These are phyloP conservation scores for Penicillium angulare DNA, from an alignment of 495 filamentous ascomycete genomes.

Conservation along the genomic window DNA sequence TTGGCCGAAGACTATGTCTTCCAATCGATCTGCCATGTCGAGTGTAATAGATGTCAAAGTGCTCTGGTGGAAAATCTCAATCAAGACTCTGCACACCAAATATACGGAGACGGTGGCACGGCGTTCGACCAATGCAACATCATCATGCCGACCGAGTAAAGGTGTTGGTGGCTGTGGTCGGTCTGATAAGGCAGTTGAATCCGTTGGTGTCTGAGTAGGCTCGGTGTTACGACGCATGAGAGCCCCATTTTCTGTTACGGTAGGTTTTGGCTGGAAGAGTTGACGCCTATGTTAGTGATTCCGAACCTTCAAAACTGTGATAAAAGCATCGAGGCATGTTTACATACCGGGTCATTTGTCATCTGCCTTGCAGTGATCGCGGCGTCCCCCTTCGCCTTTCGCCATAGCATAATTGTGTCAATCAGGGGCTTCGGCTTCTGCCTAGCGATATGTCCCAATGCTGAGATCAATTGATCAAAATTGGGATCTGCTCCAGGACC, in stretches of 20 bases:
- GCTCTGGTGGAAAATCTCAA: conserved; percentile 91
- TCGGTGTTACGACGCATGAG: conserved; percentile 56
- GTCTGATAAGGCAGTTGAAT: conserved; percentile 27
- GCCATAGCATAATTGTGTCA: conserved; percentile 95
- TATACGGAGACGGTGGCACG: conserved; percentile 92
- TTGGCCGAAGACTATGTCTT: conserved; percentile 92
- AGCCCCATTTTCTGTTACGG: conserved; percentile 33
- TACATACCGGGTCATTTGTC: conserved; percentile 58
- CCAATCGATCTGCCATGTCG: conserved; percentile 86
- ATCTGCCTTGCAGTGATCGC: conserved; percentile 61
- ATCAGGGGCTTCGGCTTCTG: conserved; percentile 94
- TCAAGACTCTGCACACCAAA: conserved; percentile 86
- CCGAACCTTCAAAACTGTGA: background rate
- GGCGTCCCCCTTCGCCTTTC: conserved; percentile 89
- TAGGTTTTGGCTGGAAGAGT: conserved; percentile 25
- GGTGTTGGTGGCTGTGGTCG: conserved; percentile 20
- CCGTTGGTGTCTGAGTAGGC: conserved; percentile 37
- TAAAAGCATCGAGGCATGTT: background rate
- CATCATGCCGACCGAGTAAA: conserved; percentile 61
- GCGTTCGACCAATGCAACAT: conserved; percentile 73
- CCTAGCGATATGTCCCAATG: conserved; percentile 88
- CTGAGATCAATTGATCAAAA: conserved; percentile 95
- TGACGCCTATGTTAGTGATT: background rate
- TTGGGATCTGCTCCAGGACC: conserved; percentile 81
- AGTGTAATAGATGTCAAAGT: conserved; percentile 75